Evolutionary conservation across 345 rosid species (phyloP).

Genomic region (Iberis pinnata): DNA sequence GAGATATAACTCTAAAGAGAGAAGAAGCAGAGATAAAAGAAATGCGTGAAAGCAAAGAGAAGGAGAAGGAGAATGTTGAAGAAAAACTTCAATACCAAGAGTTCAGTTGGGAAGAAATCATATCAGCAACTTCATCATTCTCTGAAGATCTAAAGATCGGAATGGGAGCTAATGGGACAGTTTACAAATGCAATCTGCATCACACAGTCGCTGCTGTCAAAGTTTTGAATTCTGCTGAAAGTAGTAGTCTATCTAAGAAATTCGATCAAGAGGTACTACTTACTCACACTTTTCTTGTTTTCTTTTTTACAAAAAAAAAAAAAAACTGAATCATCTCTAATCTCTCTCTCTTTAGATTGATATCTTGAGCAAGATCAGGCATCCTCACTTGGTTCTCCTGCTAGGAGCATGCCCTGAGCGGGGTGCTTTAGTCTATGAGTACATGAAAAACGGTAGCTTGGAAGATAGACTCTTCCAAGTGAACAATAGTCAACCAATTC

Average conservation of each 20-base stretch:
- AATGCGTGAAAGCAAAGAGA: no score
- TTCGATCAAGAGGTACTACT: constrained; percentile 34
- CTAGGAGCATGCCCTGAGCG: not conserved
- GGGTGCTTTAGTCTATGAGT: not conserved
- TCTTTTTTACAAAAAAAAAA: no score
- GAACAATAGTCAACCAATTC: not conserved
- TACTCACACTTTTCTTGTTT: no score
- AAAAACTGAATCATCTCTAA: no score
- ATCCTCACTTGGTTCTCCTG: not conserved
- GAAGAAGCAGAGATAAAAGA: no score
- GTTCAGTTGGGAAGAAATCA: constrained; percentile 35
- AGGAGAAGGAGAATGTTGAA: constrained; percentile 49
- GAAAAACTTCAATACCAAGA: constrained; percentile 30
- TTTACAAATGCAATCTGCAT: constrained; percentile 35
- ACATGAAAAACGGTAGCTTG: not conserved
- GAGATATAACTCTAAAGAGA: constrained; percentile 37
- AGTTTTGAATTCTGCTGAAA: constrained; percentile 33
- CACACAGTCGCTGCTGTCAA: constrained; percentile 34
- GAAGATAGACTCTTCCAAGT: not conserved
- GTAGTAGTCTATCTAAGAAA: constrained; percentile 21
- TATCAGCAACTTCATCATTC: constrained; percentile 31
- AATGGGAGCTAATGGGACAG: constrained; percentile 31
- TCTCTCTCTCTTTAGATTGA: no score
- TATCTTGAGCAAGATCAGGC: not conserved
- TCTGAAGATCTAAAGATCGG: constrained; percentile 34